Evolutionary conservation across 2,329 filamentous ascomycete species (phyloP), one percentile per base, ranked within the genome.

Genomic region (Alternaria triticina): DNA sequence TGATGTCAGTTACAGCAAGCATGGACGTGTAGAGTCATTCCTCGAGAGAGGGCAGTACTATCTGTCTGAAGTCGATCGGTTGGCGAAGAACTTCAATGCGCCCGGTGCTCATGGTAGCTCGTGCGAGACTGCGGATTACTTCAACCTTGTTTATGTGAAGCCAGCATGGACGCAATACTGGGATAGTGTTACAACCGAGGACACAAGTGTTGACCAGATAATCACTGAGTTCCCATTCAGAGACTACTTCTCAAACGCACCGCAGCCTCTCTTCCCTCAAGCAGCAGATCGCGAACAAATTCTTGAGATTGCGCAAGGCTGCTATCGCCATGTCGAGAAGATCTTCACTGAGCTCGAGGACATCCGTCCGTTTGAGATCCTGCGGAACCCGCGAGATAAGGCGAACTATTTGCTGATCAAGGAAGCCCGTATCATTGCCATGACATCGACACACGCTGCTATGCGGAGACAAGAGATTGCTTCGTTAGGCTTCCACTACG

Each of bases 381-480:
- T 99, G 59, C 89, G 94, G 55, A 90, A 91, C 59, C 92, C 94
- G 67, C 90, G 92, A 36, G 96, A 99, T 78, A 97, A 96, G 82
- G 91, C 94, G 55, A 98, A 98, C 79, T 99, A 99, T 75, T 88
- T 99, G 6, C 87, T 99, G 33, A 91, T 94, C 6, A 97, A 94
- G 74, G 95, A 98, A 81, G 96, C 96, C n/a, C 90, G 96, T 36
- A 96, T 99, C 66, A 91, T 99, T 68, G 96, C 96, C 61, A 99
- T 99, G 96, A 99, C 96, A 17, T 96, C 94, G 5, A 99, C 96
- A 0, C 96, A 99, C 79, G 96, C 96, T 5, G 96, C 96, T 1
- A 99, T 99, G 87, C 89, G 94, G 65, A 87, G 95, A 66, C 89
- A 93, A 67, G 95, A 98, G 74, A 98, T 99, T 72, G 91, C 93